Evolutionary conservation across 2,329 filamentous ascomycete genomes (phyloP), one percentile per base, ranked within the genome.

Genomic region (Diplodia intermedia): DNA sequence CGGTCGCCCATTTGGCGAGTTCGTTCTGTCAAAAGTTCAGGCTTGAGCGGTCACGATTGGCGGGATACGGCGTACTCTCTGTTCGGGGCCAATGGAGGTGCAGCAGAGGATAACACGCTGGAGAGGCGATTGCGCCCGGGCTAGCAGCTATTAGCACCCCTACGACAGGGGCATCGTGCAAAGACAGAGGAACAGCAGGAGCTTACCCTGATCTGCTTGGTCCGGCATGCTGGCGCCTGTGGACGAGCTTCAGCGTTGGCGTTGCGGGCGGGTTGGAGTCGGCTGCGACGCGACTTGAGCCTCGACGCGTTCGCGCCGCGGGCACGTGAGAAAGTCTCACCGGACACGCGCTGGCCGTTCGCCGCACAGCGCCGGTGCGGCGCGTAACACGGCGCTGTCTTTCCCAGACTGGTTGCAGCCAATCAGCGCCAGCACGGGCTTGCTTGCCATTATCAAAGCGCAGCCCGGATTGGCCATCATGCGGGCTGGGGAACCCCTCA

Each of bases 41-140:
- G 7, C 26, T 72, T 49, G 70, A 72, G 23, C 23, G 57, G 14
- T 54, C 23, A 57, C 20, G 38, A 66, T 11, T 23, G 26, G 31
- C n/a, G 54, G 49, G 11, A 38, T 23, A 66, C 82, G 60, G 43
- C 86, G 73, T 83, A 94, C 93, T 79, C 92, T 88, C 75, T 90
- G 85, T 75, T 97, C 92, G 68, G 91, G 88, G 66, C 90, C 85
- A 72, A 97, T 90, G 73, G 91, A 93, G 62, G 93, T 97, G 81
- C 92, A 97, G 84, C 93, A 97, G 72, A 97, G 85, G 70, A 95
- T 87, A 65, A 92, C 86, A 73, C 91, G 90, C 71, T 74, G 73
- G 56, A 82, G 79, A 67, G 80, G 80, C 71, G 76, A 71, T 69
- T 79, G 76, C 69, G 73, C 71, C 23, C 73, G 75, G 56, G 70